Percentiles rank a stretch among this genome's conserved stretches.
phyloP scores from a whole-genome alignment of 2,329 filamentous ascomycete species.

The Colletotrichum sp. region DNA sequence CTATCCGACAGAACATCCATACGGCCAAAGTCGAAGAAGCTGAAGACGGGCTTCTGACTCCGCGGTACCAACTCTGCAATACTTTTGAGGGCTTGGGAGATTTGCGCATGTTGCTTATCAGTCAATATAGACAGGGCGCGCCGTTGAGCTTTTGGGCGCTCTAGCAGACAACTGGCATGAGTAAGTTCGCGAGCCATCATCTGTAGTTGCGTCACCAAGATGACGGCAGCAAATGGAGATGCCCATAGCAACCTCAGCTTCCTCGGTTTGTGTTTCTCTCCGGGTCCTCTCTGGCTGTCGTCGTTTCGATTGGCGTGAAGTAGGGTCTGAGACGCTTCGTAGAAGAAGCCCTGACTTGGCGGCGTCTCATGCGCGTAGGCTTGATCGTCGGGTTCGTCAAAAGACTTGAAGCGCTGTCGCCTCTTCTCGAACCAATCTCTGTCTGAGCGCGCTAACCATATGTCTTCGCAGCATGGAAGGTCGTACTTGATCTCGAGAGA shows the following conservation, averaged over 20 bases:
- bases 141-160: not conserved
- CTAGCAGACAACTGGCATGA: conserved; percentile 1
- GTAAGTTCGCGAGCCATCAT: conserved; percentile 9
- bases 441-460: conserved; percentile 2
- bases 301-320: not conserved
- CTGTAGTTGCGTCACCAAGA: conserved; percentile 5
- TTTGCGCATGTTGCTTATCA: conserved; percentile 4
- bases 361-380: conserved; percentile 1
- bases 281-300: not conserved
- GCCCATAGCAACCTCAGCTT: conserved; percentile 6
- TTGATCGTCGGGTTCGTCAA: conserved; percentile 6
- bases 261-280: not conserved
- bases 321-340: not conserved
- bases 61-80: not conserved
- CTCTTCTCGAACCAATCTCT: not conserved
- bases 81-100: not conserved
- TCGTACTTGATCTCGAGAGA: conserved; percentile 15
- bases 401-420: conserved; percentile 4
- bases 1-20: not conserved
- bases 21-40: conserved; percentile 9
- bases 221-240: conserved; percentile 1
- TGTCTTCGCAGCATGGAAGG: conserved; percentile 4
- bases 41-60: not conserved
- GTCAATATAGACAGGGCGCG: not conserved
- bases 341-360: not conserved